Percentiles rank a stretch among this genome's conserved stretches.
Evolutionary conservation across 73 alveolate genomes (phyloP).

Genomic region (Effrenium voratum): DNA sequence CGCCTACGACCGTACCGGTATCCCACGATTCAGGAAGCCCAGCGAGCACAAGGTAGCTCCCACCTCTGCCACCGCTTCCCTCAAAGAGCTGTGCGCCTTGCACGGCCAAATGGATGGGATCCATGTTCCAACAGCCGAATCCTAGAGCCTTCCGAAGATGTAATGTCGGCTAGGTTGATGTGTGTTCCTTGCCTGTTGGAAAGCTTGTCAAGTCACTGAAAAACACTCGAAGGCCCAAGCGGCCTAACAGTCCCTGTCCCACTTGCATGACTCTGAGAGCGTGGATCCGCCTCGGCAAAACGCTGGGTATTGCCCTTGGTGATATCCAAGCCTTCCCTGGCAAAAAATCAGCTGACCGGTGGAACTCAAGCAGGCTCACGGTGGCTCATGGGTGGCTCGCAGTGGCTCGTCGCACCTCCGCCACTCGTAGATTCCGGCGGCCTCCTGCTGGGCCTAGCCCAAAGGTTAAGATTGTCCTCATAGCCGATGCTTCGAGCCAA

Average conservation of each 20-base stretch:
- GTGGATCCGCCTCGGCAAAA: constrained; percentile 87
- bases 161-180: too few relatives aligned
- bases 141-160: too few relatives aligned
- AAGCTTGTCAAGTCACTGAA: too few relatives aligned
- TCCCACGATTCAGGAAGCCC: too few relatives aligned
- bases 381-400: neutral
- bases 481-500: neutral
- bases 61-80: constrained; percentile 49
- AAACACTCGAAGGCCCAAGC: too few relatives aligned
- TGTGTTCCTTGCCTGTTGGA: too few relatives aligned
- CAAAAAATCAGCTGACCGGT: neutral
- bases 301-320: constrained; percentile 37
- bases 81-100: constrained; percentile 55
- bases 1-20: too few relatives aligned
- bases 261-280: too few relatives aligned
- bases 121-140: neutral
- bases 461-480: neutral
- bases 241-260: too few relatives aligned
- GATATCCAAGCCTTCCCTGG: constrained; percentile 72
- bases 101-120: neutral
- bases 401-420: neutral
- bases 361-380: neutral
- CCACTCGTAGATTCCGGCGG: constrained; percentile 27
- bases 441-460: constrained; percentile 40
- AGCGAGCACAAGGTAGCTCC: neutral